Conservation (phyloP, 352 stramenopile species). For the Phytopythium cucurbitacearum region DNA sequence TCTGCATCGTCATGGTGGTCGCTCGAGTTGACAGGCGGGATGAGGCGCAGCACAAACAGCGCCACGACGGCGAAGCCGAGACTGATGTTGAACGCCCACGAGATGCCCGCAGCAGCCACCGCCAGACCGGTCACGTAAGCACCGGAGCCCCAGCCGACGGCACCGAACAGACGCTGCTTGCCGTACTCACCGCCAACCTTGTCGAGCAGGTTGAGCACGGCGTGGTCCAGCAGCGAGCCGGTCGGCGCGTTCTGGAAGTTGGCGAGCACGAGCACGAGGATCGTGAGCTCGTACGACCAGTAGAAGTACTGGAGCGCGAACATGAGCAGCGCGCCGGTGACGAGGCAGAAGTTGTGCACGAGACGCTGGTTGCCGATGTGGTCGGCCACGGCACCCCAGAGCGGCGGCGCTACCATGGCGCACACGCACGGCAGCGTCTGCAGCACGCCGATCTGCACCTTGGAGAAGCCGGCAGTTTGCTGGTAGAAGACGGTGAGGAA, state of each 20-base stretch:
- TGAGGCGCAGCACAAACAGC: slow-evolving; percentile 56
- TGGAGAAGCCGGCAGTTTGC: slow-evolving; percentile 55
- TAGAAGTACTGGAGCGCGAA: slow-evolving; percentile 51
- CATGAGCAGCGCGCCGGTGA: slow-evolving; percentile 52
- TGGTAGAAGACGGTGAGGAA: slow-evolving; percentile 77
- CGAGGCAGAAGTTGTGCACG: slow-evolving; percentile 58
- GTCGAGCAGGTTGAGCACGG: slow-evolving; percentile 58
- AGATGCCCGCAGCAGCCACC: slow-evolving; percentile 51
- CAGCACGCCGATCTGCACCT: slow-evolving; percentile 74
- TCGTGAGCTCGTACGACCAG: slow-evolving; percentile 45
- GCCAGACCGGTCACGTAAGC: slow-evolving; percentile 68
- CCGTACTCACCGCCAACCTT: slow-evolving; percentile 75
- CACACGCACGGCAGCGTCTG: slow-evolving; percentile 65
- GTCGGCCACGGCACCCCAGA: slow-evolving; percentile 74
- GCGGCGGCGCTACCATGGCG: slow-evolving; percentile 55
- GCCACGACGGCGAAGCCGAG: slow-evolving; percentile 42
- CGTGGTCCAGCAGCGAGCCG: slow-evolving; percentile 66
- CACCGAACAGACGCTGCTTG: slow-evolving; percentile 78
- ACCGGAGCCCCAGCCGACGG: slow-evolving; percentile 55
- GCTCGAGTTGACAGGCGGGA: slow-evolving; percentile 32
- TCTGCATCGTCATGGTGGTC: slow-evolving; percentile 22
- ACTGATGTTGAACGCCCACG: slow-evolving; percentile 70
- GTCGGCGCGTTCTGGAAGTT: slow-evolving; percentile 65
- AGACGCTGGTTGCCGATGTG: slow-evolving; percentile 53
- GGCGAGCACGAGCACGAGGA: slow-evolving; percentile 45